Evolutionary conservation across 164 flowering plant species (phyloP).

Genomic region (Aristolochia contorta): DNA sequence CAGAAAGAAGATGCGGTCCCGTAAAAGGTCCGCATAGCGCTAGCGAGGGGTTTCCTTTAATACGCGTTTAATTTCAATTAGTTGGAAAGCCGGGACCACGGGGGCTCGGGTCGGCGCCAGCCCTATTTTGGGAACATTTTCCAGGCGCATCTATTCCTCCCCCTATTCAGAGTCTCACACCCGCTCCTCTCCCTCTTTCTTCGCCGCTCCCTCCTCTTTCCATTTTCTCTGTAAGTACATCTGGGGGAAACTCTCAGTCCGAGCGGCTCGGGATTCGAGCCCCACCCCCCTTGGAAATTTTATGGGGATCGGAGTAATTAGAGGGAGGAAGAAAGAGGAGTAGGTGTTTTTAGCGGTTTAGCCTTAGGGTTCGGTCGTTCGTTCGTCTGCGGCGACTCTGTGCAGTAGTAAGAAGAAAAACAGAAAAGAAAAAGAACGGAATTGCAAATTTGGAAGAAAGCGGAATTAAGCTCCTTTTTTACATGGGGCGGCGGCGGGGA

Average conservation of each 20-base stretch:
- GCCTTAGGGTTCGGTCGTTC: too few species aligned
- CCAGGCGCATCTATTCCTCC: conserved; percentile 21
- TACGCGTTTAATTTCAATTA: conserved; percentile 19
- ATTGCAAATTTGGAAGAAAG: too few species aligned
- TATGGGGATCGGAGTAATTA: neutral
- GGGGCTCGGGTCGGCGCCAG: conserved; percentile 22
- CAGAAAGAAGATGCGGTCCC: conserved; percentile 9
- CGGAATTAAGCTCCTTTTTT: too few species aligned
- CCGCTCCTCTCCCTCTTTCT: conserved; percentile 7
- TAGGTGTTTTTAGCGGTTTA: neutral
- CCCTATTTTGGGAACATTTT: conserved; percentile 32
- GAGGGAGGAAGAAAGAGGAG: neutral
- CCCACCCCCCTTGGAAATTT: neutral
- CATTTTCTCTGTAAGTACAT: conserved; percentile 10
- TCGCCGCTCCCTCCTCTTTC: neutral
- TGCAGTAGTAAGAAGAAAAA: too few species aligned
- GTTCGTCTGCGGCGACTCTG: too few species aligned
- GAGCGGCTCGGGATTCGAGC: neutral
- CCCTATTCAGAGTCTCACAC: neutral
- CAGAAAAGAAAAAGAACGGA: too few species aligned
- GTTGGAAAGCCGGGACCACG: conserved; percentile 44
- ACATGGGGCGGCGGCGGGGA: too few species aligned
- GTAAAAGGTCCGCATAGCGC: neutral
- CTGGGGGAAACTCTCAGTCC: neutral
- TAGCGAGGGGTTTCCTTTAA: conserved; percentile 6